phyloP scores from a whole-genome alignment of 2,329 filamentous ascomycete genomes.

The Colletotrichum brevisporum region DNA sequence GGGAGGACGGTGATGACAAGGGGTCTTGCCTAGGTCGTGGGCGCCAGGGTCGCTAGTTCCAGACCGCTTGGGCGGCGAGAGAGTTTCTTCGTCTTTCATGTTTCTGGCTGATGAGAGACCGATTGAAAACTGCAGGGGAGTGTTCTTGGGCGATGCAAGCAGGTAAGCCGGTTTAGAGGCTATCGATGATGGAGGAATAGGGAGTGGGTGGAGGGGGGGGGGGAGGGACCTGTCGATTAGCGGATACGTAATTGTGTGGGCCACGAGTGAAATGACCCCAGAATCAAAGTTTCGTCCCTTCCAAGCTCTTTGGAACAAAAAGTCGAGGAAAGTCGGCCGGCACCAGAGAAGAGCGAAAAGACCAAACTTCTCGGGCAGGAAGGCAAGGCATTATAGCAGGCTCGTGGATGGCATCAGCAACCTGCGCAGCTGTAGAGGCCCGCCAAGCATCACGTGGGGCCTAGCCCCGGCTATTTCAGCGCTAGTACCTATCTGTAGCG shows the following conservation, averaged over 20 bases:
- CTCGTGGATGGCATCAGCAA: slow-evolving; percentile 20
- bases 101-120: neutral
- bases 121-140: slow-evolving; percentile 14
- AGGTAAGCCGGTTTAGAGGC: slow-evolving; percentile 12
- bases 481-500: slow-evolving; percentile 28
- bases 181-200: slow-evolving; percentile 38
- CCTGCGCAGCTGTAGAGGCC: slow-evolving; percentile 26
- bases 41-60: slow-evolving; percentile 70
- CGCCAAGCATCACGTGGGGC: slow-evolving; percentile 39
- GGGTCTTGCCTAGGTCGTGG: slow-evolving; percentile 67
- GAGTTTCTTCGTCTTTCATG: slow-evolving; percentile 54
- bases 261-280: slow-evolving; percentile 26
- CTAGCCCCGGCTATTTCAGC: slow-evolving; percentile 21
- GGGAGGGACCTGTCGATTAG: slow-evolving; percentile 40
- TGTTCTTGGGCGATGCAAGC: slow-evolving; percentile 16
- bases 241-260: slow-evolving; percentile 41
- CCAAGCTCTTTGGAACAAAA: neutral
- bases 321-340: slow-evolving; percentile 21
- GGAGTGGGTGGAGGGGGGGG: slow-evolving; percentile 35
- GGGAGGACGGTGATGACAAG: slow-evolving; percentile 15
- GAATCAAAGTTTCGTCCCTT: slow-evolving; percentile 1
- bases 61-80: slow-evolving; percentile 57
- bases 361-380: slow-evolving; percentile 24
- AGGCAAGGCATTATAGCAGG: slow-evolving; percentile 15
- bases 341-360: slow-evolving; percentile 20